Evolutionary conservation across 148 eudicot genomes (phyloP), one percentile per base, ranked within the genome.

Genomic region (Rhododendron simsii): DNA sequence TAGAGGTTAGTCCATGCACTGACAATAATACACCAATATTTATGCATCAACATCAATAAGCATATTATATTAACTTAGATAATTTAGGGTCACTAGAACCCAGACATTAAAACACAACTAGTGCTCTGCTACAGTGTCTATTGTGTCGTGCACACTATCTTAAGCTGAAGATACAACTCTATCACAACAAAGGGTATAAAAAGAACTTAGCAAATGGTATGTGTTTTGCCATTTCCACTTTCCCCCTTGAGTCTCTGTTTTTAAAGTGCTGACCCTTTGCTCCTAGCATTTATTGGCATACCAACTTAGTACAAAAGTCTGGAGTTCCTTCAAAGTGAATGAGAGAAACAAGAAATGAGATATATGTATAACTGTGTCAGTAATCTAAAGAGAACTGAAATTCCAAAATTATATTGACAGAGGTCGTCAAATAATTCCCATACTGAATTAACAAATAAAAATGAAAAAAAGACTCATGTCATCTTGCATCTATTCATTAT

Each of bases 351-450:
- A 82, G 76, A 23, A 82, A 63, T 26, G 74, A 63, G 5, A 18
- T 47, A 65, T 28, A 69, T 28, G 35, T 69, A 12, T 81, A 81
- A 11, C 59, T 51, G 55, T 28, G 69, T 81, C 65, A 53, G 33
- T 18, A 81, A 81, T 81, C 45, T 30, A 81, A 15, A 81, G 82
- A 14, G 6, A 80, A 81, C 23, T 81, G 65, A 78, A n/a, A 78
- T 26, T 16, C 53, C 16, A 26, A 30, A 28, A 69, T 26, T 28
- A 67, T 26, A 26, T 67, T 8, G 14, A 69, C 16, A 28, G 26
- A 18, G 69, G 15, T 41, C 71, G 1, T 12, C 41, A 45, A n/a
- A 55, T 63, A 63, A 65, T 67, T 67, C 48, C 76, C 26, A 45
- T 28, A 80, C 15, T 1, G 47, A 16, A 7, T 50, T 6, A 84